Evolutionary conservation across 495 filamentous ascomycete genomes (phyloP).

Genomic region (Collariella sp.): DNA sequence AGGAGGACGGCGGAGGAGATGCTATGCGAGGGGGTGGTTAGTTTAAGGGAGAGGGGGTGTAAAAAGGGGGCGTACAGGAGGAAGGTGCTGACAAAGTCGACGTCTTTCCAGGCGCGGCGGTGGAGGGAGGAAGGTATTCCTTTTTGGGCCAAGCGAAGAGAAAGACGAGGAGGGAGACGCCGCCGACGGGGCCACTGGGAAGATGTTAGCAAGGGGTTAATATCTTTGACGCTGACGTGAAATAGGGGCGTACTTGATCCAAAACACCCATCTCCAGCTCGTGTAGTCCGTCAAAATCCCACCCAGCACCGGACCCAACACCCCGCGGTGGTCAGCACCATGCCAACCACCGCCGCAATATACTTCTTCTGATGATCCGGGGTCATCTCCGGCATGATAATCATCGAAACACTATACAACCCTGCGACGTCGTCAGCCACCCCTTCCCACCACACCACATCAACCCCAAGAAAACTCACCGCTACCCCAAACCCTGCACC

Average conservation of each 20-base stretch:
- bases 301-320: constrained; percentile 54
- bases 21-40: constrained; percentile 1
- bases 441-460: neutral
- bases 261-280: constrained; percentile 62
- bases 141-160: constrained; percentile 38
- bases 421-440: constrained; percentile 2
- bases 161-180: constrained; percentile 39
- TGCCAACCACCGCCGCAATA: constrained; percentile 28
- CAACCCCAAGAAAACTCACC: constrained; percentile 18
- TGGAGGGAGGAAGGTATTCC: constrained; percentile 26
- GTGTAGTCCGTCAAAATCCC: constrained; percentile 52
- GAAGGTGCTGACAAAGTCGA: constrained; percentile 49
- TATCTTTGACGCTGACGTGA: neutral
- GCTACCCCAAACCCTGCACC: constrained; percentile 39
- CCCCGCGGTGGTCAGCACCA: constrained; percentile 27
- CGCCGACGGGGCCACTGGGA: constrained; percentile 41
- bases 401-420: constrained; percentile 43
- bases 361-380: constrained; percentile 29
- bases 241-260: constrained; percentile 45
- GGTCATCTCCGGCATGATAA: constrained; percentile 45
- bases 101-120: constrained; percentile 33
- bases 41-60: neutral
- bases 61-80: constrained; percentile 31
- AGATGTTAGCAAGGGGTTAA: constrained; percentile 9
- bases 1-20: constrained; percentile 49